Conservation (phyloP, 2,329 filamentous ascomycete genomes). For the Phoma sp. region DNA sequence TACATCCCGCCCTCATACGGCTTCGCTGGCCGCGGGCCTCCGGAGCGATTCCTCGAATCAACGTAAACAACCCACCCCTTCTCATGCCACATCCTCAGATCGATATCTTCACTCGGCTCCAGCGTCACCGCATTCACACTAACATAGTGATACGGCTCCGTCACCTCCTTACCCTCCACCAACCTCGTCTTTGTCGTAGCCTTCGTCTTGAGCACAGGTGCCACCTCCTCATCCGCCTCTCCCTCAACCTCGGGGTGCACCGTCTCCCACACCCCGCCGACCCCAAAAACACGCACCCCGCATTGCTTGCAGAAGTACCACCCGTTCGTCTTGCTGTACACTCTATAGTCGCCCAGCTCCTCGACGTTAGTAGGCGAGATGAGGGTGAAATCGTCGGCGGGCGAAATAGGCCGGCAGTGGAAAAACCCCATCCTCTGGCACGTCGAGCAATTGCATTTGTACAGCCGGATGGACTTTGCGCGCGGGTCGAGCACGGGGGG, state of each 20-base stretch:
- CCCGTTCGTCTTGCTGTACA: conserved; percentile 38
- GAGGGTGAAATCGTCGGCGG: conserved; percentile 55
- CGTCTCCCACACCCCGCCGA: conserved; percentile 36
- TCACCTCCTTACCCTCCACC: conserved; percentile 22
- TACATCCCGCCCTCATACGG: conserved; percentile 20
- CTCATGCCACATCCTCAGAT: conserved; percentile 44
- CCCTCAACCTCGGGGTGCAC: conserved; percentile 27
- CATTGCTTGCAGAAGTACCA: conserved; percentile 59
- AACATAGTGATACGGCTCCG: conserved; percentile 32
- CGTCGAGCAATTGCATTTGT: conserved; percentile 58
- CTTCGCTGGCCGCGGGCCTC: not conserved
- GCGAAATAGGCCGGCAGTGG: conserved; percentile 51
- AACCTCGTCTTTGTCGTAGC: conserved; percentile 11
- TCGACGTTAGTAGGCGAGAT: conserved; percentile 48
- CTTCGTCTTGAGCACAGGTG: conserved; percentile 35
- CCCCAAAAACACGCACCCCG: conserved; percentile 54
- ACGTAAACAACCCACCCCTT: conserved; percentile 43
- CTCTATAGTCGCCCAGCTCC: conserved; percentile 53
- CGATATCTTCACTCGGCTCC: conserved; percentile 33
- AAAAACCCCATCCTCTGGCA: conserved; percentile 59
- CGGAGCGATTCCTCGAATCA: conserved; percentile 22
- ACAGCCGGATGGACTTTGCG: conserved; percentile 35
- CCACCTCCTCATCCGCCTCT: conserved; percentile 26
- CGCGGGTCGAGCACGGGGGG: conserved; percentile 37
- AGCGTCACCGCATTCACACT: conserved; percentile 45